Evolutionary conservation across 2,329 filamentous ascomycete genomes (phyloP), one percentile per base, ranked within the genome.

Genomic region (Fusarium denticulatum): DNA sequence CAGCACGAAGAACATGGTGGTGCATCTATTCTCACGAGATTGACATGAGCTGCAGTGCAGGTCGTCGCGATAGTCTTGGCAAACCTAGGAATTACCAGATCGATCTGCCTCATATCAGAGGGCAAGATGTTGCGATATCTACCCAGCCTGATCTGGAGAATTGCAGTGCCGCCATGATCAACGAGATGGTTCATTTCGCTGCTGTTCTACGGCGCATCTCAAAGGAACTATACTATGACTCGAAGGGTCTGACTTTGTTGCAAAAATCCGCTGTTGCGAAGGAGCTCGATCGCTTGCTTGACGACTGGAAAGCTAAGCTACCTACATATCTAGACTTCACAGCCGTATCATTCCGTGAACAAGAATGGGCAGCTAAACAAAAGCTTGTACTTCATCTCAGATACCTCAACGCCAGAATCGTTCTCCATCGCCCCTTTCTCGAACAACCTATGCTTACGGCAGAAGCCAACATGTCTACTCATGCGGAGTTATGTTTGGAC

Each of bases 1-100:
- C 49, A 32, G 47, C 59, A 37, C 34, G 63, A 0, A 42, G 46
- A 20, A 66, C 59, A 1, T 66, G 59, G 64, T 66, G 64, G 64
- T 66, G 58, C 12, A 66, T 66, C 11, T 66, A 66, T n/a, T 66
- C 63, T 30, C 58, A 66, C 6, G 63, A 66, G 16, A 66, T 66
- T 37, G 63, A 66, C 26, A 66, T 66, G 58, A 66, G 63, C 40
- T 66, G 58, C 12, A 66, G 63, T 28, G 63, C 58, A 36, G 63
- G 63, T 6, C 58, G 63, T 28, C 58, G 63, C 10, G 63, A 66
- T 6, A 66, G 63, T 42, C 63, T 66, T 36, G 58, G 63, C 11
- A 66, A 66, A 2, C 63, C 63, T 2, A 42, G 58, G 1, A 66
- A 66, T 30, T 66, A 66, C 39, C 58, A 66, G 6, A 66, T 62